Evolutionary conservation across 1,284 basidiomycete genomes (phyloP).

Genomic region (Sanghuangporus sanghuang): DNA sequence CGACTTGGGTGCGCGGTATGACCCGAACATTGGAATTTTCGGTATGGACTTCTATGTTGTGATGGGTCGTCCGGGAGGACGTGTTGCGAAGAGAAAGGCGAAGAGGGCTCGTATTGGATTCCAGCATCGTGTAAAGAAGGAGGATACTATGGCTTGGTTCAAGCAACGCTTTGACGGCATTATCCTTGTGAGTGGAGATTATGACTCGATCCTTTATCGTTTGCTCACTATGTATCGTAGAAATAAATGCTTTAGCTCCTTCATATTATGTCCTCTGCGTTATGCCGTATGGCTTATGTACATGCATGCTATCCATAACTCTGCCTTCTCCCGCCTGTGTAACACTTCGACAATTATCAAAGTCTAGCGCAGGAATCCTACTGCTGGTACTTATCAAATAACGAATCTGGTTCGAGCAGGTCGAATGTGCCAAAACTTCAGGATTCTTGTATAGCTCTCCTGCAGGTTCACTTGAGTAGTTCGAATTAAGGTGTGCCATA

Average conservation of each 20-base stretch:
- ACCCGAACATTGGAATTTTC: constrained; percentile 95
- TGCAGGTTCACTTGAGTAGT: not conserved
- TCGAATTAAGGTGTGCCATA: not conserved
- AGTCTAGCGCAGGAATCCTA: not conserved
- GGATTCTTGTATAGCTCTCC: not conserved
- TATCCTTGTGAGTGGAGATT: constrained; percentile 62
- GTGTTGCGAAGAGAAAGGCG: constrained; percentile 91
- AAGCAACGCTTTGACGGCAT: constrained; percentile 98
- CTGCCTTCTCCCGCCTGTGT: not conserved
- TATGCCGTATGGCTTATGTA: constrained; percentile 16
- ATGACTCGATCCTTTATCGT: not conserved
- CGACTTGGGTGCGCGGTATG: constrained; percentile 97
- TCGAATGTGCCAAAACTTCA: not conserved
- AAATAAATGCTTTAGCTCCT: constrained; percentile 15
- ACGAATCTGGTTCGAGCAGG: not conserved
- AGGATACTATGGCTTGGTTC: constrained; percentile 97
- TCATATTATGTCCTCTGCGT: constrained; percentile 9
- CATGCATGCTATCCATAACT: constrained; percentile 1
- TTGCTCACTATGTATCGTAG: not conserved
- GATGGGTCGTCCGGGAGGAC: constrained; percentile 94
- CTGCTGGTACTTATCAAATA: not conserved
- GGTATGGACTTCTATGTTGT: constrained; percentile 98
- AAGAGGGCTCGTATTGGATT: constrained; percentile 85
- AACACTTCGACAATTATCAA: not conserved
- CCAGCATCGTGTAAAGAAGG: constrained; percentile 85